Base-by-base conservation (phyloP, 306 rosid species). In the Quercus cerris region DNA sequence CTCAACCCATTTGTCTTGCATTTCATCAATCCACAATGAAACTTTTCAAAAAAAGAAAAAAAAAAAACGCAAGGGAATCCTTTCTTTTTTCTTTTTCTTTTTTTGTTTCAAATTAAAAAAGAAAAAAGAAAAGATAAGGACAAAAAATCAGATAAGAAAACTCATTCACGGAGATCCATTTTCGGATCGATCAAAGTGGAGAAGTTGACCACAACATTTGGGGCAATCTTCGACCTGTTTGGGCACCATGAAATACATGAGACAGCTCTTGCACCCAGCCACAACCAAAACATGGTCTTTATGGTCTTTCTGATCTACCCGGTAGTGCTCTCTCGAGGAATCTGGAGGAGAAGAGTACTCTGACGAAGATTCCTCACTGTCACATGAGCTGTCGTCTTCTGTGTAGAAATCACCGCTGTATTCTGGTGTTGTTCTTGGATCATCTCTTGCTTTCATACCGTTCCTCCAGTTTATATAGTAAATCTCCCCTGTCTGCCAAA, bases 241-340 rank as follows among this genome's bases (percentile, higher is more conserved):
- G 7, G 99, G 97, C 59, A 95, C 96, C 99, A 95, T 95, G 89
- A 91, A 90, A 81, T 95, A 95, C 98, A 95, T 95, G 63, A 93
- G 85, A 82, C 99, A 95, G 77, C 85, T 87, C 87, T 91, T 93
- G 96, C 99, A 95, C 4, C 99, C 99, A 19, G 92, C 98, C 73
- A 95, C 99, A 41, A 95, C 99, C 80, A 95, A 85, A 66, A 95
- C 98, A 77, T 89, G 84, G 58, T 85, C 86, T 71, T 85, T 87
- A 70, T 79, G 80, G 11, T 25, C 77, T 55, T 77, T 73, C 15
- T 81, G 18, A n/a, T 76, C 81, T 11, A 67, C 68, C 56, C 59
- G 30, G 6, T 78, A 41, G 3, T 41, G 69, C 51, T 82, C 84
- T 81, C 83, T 86, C 10, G 82, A 84, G 77, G 85, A 82, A 15